Evolutionary conservation across 1,139 yeast species (phyloP).

Genomic region (Pichia sp.): DNA sequence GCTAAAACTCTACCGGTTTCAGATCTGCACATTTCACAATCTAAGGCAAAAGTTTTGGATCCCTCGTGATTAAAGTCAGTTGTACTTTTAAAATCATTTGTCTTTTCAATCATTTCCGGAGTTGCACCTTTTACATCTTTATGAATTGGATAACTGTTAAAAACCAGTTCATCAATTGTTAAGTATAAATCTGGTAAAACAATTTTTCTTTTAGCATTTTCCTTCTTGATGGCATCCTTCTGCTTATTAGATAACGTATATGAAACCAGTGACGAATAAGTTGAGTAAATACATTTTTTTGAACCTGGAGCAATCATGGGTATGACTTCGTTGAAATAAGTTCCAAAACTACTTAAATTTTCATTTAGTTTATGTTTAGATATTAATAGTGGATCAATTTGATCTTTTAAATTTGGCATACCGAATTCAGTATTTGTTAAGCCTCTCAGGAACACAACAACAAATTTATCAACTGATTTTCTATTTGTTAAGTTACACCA

Average conservation of each 20-base stretch:
- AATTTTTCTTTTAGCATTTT: constrained; percentile 34
- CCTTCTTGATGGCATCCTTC: constrained; percentile 35
- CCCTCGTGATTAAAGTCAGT: constrained; percentile 43
- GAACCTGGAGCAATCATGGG: constrained; percentile 58
- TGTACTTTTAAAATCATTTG: constrained; percentile 55
- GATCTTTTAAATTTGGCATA: constrained; percentile 10
- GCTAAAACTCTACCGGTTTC: constrained; percentile 61
- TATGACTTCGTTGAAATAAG: constrained; percentile 36
- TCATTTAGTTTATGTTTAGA: constrained; percentile 20
- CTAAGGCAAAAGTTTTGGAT: constrained; percentile 68
- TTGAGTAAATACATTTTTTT: constrained; percentile 47
- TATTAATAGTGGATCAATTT: constrained; percentile 13
- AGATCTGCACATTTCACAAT: constrained; percentile 87
- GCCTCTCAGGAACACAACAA: constrained; percentile 65
- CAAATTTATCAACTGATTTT: constrained; percentile 41
- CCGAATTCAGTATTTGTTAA: constrained; percentile 44
- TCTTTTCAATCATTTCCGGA: constrained; percentile 13
- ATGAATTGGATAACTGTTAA: constrained; percentile 50
- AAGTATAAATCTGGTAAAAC: constrained; percentile 51
- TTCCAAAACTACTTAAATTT: constrained; percentile 34
- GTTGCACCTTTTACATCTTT: constrained; percentile 28
- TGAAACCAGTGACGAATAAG: constrained; percentile 48
- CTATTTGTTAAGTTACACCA: constrained; percentile 42
- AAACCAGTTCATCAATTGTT: constrained; percentile 38
- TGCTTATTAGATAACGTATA: constrained; percentile 54